Percentiles rank a stretch among this genome's conserved stretches.
phyloP scores from a whole-genome alignment of 2,329 filamentous ascomycete genomes.

The Zalaria sp. region DNA sequence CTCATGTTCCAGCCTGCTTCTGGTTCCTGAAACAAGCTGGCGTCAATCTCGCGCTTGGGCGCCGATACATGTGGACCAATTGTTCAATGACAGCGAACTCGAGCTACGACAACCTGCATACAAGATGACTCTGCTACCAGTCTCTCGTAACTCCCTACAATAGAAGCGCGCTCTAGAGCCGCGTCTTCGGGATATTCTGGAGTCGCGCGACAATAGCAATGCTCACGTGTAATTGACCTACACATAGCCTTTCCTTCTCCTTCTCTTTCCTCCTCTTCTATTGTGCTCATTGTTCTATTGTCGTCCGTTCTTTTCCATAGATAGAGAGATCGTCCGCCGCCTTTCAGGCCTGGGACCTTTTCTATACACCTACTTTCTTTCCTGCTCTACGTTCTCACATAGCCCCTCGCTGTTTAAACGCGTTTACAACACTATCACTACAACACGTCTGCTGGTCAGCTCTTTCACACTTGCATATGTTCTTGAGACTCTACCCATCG shows the following conservation, averaged over 20 bases:
- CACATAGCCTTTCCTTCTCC: constrained; percentile 5
- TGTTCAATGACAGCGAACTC: no score
- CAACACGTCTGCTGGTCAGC: constrained; percentile 6
- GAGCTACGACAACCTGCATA: no score
- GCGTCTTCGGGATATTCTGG: no score
- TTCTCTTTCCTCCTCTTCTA: constrained; percentile 8
- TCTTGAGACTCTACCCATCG: constrained; percentile 20
- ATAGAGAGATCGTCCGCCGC: constrained; percentile 8
- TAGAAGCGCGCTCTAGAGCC: no score
- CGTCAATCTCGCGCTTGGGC: no score
- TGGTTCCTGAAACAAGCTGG: no score
- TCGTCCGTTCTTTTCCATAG: constrained; percentile 8
- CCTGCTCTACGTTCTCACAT: constrained; percentile 1
- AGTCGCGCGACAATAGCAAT: constrained; percentile 13
- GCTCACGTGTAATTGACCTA: constrained; percentile 1
- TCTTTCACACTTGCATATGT: constrained; percentile 12
- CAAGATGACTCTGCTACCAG: no score
- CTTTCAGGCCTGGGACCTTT: not conserved
- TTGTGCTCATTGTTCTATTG: constrained; percentile 5
- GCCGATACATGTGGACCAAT: no score
- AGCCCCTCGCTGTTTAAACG: not conserved
- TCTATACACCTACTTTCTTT: not conserved
- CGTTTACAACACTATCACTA: not conserved
- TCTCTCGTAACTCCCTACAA: no score
- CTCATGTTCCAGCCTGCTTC: no score